Percentiles rank a stretch among this genome's conserved stretches.
These are phyloP conservation scores for Inosperma sp. DNA, from an alignment of 768 basidiomycete genomes.

Conservation along the genomic window DNA sequence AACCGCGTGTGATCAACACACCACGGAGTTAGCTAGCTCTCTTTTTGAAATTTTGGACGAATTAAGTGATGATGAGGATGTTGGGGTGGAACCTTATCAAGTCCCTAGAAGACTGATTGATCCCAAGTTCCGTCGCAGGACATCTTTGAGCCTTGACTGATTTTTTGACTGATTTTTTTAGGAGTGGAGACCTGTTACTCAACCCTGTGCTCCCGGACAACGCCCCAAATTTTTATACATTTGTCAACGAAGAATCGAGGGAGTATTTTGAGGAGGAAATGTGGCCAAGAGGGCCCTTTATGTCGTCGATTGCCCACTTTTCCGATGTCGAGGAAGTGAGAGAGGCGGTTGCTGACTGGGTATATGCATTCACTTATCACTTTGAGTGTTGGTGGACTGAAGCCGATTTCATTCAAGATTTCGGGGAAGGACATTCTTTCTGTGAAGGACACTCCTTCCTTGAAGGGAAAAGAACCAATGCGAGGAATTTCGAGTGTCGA, in stretches of 20 bases:
- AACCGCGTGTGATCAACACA: background rate
- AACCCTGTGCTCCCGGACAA: background rate
- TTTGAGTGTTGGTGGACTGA: background rate
- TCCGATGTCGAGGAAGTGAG: background rate
- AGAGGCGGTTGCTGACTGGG: background rate
- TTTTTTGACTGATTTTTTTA: background rate
- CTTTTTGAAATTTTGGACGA: background rate
- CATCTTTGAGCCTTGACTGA: background rate
- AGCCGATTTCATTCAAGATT: background rate
- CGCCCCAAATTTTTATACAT: background rate
- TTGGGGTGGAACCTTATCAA: slow-evolving; percentile 6
- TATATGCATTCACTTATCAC: background rate
- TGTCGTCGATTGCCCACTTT: background rate
- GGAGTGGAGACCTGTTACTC: slow-evolving; percentile 3
- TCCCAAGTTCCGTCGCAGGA: slow-evolving; percentile 4
- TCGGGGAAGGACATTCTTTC: slow-evolving; percentile 2
- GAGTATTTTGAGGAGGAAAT: background rate
- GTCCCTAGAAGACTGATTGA: slow-evolving; percentile 6
- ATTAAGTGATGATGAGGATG: background rate
- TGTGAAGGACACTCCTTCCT: background rate
- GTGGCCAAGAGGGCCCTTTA: slow-evolving; percentile 3
- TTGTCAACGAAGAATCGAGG: slow-evolving; percentile 1
- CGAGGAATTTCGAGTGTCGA: background rate
- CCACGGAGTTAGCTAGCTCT: background rate
- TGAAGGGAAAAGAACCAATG: background rate